Percentiles rank a stretch among this genome's conserved stretches.
These are phyloP conservation scores for Paxillus ammoniavirescens DNA, from an alignment of 768 basidiomycete species.

Conservation along the genomic window DNA sequence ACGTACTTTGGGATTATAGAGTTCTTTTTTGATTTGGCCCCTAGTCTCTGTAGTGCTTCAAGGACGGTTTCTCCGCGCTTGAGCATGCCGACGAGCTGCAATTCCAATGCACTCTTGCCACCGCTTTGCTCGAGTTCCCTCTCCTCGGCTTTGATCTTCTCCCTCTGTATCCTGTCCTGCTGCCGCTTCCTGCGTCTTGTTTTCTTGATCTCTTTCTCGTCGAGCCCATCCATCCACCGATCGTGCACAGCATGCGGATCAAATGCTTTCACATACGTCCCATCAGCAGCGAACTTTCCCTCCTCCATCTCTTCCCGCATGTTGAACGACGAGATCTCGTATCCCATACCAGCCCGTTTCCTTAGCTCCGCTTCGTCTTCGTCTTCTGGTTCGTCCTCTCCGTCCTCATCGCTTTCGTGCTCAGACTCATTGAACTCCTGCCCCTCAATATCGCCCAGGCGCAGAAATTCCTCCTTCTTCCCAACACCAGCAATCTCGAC, in stretches of 20 bases:
- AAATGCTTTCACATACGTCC: conserved; percentile 78
- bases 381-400: conserved; percentile 50
- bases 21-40: conserved; percentile 56
- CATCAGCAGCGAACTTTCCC: conserved; percentile 95
- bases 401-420: conserved; percentile 39
- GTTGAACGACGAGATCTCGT: conserved; percentile 91
- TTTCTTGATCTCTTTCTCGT: conserved; percentile 80
- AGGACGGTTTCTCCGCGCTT: conserved; percentile 90
- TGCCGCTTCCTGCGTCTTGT: conserved; percentile 75
- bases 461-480: conserved; percentile 71
- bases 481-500: conserved; percentile 45
- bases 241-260: conserved; percentile 94
- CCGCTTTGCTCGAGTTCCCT: conserved; percentile 67
- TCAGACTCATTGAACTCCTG: conserved; percentile 70
- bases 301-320: conserved; percentile 99
- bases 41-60: conserved; percentile 85
- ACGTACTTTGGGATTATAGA: conserved; percentile 25
- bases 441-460: conserved; percentile 94
- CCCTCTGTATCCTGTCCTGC: conserved; percentile 69
- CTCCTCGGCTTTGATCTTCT: conserved; percentile 71
- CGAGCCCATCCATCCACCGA: conserved; percentile 91
- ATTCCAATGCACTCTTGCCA: conserved; percentile 60
- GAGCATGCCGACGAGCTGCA: conserved; percentile 68
- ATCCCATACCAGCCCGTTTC: conserved; percentile 90
- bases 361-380: conserved; percentile 77